Base-by-base conservation (phyloP, 805 yeast genomes). In the Scheffersomyces stipitis region DNA sequence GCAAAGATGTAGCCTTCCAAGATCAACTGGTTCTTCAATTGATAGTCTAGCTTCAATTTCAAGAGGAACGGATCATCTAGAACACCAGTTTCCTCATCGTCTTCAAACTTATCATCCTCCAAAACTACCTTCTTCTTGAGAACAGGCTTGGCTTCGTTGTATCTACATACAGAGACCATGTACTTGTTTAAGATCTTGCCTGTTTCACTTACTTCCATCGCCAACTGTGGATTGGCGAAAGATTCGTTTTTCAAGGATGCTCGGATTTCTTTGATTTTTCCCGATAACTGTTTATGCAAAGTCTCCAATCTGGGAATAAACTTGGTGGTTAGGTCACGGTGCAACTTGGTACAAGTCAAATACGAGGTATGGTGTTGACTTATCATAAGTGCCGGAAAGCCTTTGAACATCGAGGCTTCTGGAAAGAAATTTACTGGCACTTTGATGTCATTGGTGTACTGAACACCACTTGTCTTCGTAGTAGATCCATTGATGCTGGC, bases 131-230 rank as follows among this genome's bases (percentile, higher is more conserved):
- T 52, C 45, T 50, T 49, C 18, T 48, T 50, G 20, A 55, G 34
- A 4, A 65, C 61, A 33, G 50, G 80, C 37, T 69, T 69, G 30
- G 64, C 58, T 10, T 41, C 38, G 26, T 58, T 57, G 44, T 66
- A 68, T 13, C 57, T 46, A 37, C 64, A 69, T 9, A 69, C 49
- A 1, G 71, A 49, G 17, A 45, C 38, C 45, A 54, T 58, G 39
- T 62, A 69, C 28, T 45, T 42, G 23, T 49, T 57, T 37, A 82
- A 55, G 22, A 78, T 77, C 28, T 62, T 58, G 38, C 81, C 83
- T 1, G 95, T 83, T 38, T 75, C 78, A 36, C 72, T 72, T 38
- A 83, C 74, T 56, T 69, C 73, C 31, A 52, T 65, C 10, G 59
- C 40, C 18, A 69, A 43, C 5, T 56, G 52, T 14, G 56, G 48